Evolutionary conservation across 139 green algal genomes (phyloP).

Genomic region (Closterium sp.): DNA sequence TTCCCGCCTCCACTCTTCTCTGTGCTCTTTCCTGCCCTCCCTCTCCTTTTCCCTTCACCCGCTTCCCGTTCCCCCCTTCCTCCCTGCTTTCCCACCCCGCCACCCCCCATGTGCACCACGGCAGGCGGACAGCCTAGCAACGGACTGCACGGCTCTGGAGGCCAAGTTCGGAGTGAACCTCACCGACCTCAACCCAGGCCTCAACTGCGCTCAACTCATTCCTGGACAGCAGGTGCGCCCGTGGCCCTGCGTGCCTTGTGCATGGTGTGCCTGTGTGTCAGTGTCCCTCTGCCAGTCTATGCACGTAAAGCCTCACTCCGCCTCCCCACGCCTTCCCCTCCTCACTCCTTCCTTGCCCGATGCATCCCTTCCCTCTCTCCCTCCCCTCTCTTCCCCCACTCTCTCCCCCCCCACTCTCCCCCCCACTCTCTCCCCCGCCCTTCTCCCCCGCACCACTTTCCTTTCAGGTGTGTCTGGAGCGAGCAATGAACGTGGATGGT

Average conservation of each 20-base stretch:
- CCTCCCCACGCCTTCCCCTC: too few relatives aligned
- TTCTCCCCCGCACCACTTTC: not conserved
- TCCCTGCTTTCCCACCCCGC: not conserved
- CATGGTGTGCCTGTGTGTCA: too few relatives aligned
- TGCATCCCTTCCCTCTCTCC: too few relatives aligned
- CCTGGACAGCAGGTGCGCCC: not conserved
- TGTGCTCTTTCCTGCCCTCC: too few relatives aligned
- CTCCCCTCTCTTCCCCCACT: too few relatives aligned
- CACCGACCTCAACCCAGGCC: not conserved
- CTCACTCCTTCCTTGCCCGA: too few relatives aligned
- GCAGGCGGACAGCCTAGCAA: not conserved
- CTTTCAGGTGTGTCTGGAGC: not conserved
- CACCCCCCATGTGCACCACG: not conserved
- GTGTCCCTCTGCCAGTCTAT: too few relatives aligned
- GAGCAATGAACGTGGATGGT: not conserved
- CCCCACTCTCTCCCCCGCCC: too few relatives aligned
- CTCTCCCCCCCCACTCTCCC: too few relatives aligned
- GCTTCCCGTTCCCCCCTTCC: not conserved
- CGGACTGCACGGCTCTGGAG: not conserved
- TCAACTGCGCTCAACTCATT: not conserved
- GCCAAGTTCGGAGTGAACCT: not conserved
- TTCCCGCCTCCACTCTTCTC: not conserved
- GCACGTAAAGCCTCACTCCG: too few relatives aligned
- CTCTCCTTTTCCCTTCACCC: too few relatives aligned
- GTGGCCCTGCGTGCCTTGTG: not conserved